phyloP scores from a whole-genome alignment of 1,284 basidiomycete genomes.

The Apiotrichum gamsii region DNA sequence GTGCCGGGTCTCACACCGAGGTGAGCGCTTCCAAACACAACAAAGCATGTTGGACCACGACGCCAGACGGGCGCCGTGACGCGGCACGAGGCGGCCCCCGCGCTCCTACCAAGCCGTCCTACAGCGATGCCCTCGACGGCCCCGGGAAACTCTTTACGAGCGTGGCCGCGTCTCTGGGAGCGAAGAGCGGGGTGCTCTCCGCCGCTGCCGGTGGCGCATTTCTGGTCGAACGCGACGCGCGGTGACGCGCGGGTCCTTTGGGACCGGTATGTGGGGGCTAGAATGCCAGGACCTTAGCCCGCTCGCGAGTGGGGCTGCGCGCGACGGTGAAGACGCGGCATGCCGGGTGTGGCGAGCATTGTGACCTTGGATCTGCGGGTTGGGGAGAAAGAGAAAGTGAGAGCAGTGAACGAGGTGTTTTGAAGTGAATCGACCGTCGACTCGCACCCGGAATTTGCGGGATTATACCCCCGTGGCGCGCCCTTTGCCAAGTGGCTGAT shows the following conservation, averaged over 20 bases:
- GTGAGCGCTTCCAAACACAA: no score
- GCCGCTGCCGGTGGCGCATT: slow-evolving; percentile 45
- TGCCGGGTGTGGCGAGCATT: slow-evolving; percentile 43
- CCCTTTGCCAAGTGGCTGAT: no score
- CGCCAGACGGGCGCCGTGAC: not conserved
- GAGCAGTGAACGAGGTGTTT: not conserved
- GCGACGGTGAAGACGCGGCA: not conserved
- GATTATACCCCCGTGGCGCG: not conserved
- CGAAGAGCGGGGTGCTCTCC: not conserved
- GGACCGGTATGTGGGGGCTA: slow-evolving; percentile 42
- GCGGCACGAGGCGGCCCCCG: slow-evolving; percentile 27
- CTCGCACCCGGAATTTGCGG: not conserved
- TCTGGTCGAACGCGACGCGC: slow-evolving; percentile 47
- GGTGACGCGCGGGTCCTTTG: slow-evolving; percentile 41
- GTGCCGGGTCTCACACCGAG: slow-evolving; percentile 8
- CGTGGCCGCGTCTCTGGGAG: slow-evolving; percentile 31
- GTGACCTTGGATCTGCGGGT: slow-evolving; percentile 46
- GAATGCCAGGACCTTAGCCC: slow-evolving; percentile 51
- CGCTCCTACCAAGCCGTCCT: slow-evolving; percentile 40
- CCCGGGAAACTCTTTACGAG: not conserved
- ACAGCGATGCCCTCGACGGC: not conserved
- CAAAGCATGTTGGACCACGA: no score
- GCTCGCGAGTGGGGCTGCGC: slow-evolving; percentile 39
- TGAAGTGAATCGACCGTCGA: no score
- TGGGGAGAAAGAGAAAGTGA: not conserved